phyloP scores from a whole-genome alignment of 148 eudicot genomes.

The Bassia scoparia region DNA sequence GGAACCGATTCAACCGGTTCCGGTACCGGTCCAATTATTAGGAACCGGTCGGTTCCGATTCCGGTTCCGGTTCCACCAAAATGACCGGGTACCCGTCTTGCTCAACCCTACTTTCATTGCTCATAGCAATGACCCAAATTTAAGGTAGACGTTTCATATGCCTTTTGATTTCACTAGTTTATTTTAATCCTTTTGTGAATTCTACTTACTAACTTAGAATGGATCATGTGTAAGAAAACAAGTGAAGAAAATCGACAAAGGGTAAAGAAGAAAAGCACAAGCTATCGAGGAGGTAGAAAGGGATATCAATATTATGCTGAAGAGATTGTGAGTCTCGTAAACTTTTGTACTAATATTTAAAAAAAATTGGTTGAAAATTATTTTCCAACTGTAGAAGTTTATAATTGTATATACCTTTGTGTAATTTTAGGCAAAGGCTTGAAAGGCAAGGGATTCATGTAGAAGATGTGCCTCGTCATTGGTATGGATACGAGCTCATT shows the following conservation, averaged over 20 bases:
- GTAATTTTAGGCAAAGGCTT: neutral
- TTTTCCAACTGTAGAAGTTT: no score
- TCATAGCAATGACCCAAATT: neutral
- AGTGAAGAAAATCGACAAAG: neutral
- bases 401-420: neutral
- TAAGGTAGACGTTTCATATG: neutral
- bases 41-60: no score
- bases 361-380: no score
- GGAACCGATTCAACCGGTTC: no score
- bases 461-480: neutral
- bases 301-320: neutral
- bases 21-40: no score
- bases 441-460: neutral
- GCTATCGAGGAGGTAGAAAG: neutral
- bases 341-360: neutral
- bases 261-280: neutral
- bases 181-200: no score
- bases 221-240: neutral
- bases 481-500: neutral
- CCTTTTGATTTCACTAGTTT: neutral
- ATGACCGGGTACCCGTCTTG: no score
- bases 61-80: no score
- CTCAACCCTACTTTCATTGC: constrained; percentile 1
- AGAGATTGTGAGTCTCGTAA: neutral
- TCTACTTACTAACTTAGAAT: no score